Conservation (phyloP, 139 green algal species). For the Chlamydomonas sp. region DNA sequence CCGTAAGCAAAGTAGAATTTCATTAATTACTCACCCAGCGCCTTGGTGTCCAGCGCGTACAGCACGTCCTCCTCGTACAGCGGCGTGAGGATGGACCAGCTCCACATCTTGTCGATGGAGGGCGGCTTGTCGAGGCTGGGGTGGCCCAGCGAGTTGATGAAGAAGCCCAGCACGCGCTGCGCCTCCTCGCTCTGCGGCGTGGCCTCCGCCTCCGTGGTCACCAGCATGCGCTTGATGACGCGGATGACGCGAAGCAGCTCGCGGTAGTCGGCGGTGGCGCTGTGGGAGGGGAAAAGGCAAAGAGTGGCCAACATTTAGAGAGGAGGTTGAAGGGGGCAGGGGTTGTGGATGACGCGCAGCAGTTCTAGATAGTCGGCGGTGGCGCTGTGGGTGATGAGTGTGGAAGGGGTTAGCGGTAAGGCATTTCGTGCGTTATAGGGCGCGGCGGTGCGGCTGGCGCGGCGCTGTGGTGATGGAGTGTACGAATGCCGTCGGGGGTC, state of each 20-base stretch:
- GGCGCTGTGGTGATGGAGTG: too few relatives aligned
- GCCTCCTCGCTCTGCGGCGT: slow-evolving; percentile 75
- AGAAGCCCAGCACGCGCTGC: slow-evolving; percentile 80
- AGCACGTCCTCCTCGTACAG: slow-evolving; percentile 74
- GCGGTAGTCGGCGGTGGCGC: slow-evolving; percentile 51
- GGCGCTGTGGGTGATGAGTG: too few relatives aligned
- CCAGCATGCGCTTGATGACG: slow-evolving; percentile 59
- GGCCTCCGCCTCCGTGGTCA: slow-evolving; percentile 52
- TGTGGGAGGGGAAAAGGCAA: neutral
- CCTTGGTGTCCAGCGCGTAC: slow-evolving; percentile 50
- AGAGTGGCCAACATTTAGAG: neutral
- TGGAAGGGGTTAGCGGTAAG: too few relatives aligned
- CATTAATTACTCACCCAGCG: slow-evolving; percentile 10
- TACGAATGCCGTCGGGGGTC: too few relatives aligned
- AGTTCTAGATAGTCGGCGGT: too few relatives aligned
- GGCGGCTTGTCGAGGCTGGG: slow-evolving; percentile 67
- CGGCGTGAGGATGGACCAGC: slow-evolving; percentile 76
- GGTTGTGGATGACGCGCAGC: neutral
- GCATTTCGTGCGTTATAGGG: too few relatives aligned
- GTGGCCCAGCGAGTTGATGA: slow-evolving; percentile 75
- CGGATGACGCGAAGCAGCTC: slow-evolving; percentile 49
- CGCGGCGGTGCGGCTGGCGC: too few relatives aligned
- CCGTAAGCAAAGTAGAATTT: neutral
- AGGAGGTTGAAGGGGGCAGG: neutral
- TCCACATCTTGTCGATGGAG: slow-evolving; percentile 72